Evolutionary conservation across 1,284 basidiomycete species (phyloP).

Genomic region (Cryptococcus hybrid): DNA sequence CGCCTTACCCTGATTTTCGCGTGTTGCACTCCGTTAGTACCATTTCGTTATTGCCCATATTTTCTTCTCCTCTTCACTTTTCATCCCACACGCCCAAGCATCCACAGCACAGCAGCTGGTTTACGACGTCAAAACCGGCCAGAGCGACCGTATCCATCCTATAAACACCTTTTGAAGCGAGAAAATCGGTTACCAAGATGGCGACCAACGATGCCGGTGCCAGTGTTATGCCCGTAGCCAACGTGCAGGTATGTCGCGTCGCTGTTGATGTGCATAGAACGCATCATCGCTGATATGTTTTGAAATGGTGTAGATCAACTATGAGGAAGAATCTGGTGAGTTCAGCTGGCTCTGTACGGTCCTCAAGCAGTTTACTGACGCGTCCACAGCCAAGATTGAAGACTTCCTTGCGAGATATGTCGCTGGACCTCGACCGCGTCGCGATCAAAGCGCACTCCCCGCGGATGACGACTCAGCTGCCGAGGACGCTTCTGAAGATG

Average conservation of each 20-base stretch:
- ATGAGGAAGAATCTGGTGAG: conserved; percentile 42
- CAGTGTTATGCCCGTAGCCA: conserved; percentile 45
- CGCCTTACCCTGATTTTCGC: not conserved
- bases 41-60: not conserved
- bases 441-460: conserved; percentile 4
- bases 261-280: not conserved
- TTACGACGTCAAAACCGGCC: too few species aligned
- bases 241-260: conserved; percentile 36
- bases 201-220: conserved; percentile 8
- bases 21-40: not conserved
- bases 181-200: conserved; percentile 10
- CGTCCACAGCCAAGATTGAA: conserved; percentile 35
- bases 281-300: not conserved
- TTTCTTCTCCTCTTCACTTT: too few species aligned
- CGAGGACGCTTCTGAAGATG: conserved; percentile 58
- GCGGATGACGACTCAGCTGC: conserved; percentile 59
- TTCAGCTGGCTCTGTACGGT: not conserved
- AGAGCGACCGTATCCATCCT: not conserved
- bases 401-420: conserved; percentile 45
- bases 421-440: conserved; percentile 19
- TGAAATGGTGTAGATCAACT: conserved; percentile 34
- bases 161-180: not conserved
- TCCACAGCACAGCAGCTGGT: too few species aligned
- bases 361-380: not conserved
- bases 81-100: too few species aligned